A percentile compares a stretch with the other conserved stretches of the same genome.
These are phyloP conservation scores for Psilocybe tampanensis DNA, from an alignment of 768 basidiomycete species.

Conservation along the genomic window DNA sequence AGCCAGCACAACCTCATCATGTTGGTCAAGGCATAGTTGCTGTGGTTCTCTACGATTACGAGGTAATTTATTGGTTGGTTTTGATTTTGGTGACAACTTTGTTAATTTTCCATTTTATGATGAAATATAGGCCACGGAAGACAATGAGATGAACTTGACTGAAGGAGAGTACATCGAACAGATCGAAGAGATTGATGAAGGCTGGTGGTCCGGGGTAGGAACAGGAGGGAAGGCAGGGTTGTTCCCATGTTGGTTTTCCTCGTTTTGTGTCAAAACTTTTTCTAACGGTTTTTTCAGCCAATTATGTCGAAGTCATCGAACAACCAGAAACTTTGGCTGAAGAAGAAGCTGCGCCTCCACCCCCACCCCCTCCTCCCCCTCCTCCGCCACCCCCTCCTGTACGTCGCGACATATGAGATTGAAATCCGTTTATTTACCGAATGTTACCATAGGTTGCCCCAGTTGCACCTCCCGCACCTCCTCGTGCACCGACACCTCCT, in stretches of 20 bases:
- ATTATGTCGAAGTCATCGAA: slow-evolving; percentile 84
- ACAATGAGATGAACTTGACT: slow-evolving; percentile 79
- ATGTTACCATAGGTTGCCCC: slow-evolving; percentile 37
- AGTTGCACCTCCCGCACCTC: slow-evolving; percentile 45
- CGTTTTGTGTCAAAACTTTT: neutral
- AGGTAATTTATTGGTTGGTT: slow-evolving; percentile 37
- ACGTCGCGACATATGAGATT: slow-evolving; percentile 17
- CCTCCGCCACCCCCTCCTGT: slow-evolving; percentile 53
- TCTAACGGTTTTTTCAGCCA: slow-evolving; percentile 48
- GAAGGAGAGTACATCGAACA: slow-evolving; percentile 85
- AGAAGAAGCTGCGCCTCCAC: slow-evolving; percentile 41
- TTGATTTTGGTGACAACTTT: neutral
- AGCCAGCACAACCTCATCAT: slow-evolving; percentile 34
- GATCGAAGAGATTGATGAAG: slow-evolving; percentile 83
- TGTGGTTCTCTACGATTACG: slow-evolving; percentile 80
- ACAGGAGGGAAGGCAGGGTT: slow-evolving; percentile 74
- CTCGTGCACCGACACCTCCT: slow-evolving; percentile 50
- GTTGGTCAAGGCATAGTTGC: slow-evolving; percentile 61
- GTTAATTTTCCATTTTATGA: neutral
- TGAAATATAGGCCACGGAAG: slow-evolving; percentile 64
- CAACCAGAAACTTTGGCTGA: slow-evolving; percentile 38
- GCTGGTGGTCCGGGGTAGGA: slow-evolving; percentile 90
- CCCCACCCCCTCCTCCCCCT: slow-evolving; percentile 58
- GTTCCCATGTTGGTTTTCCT: slow-evolving; percentile 72
- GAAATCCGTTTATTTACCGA: neutral